Percentiles rank a stretch among this genome's conserved stretches.
These are phyloP conservation scores for Calocybe cyanea DNA, from an alignment of 768 basidiomycete species.

Conservation along the genomic window DNA sequence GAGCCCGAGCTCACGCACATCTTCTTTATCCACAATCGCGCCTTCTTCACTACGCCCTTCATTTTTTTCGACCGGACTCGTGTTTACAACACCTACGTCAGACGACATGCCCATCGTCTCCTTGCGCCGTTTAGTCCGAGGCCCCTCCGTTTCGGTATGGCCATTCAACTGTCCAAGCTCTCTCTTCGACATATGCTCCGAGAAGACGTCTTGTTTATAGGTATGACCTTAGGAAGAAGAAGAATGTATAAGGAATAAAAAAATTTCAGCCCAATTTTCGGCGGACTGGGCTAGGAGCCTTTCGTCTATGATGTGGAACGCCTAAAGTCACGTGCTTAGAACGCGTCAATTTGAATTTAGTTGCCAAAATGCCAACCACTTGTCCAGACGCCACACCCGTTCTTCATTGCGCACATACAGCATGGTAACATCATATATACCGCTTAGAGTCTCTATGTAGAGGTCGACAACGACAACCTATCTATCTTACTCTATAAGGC, in stretches of 20 bases:
- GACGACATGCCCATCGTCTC: constrained; percentile 32
- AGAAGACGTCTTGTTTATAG: neutral
- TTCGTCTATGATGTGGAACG: constrained; percentile 11
- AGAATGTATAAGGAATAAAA: neutral
- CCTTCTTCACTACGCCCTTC: constrained; percentile 16
- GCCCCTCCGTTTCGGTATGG: constrained; percentile 31
- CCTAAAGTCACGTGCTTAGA: constrained; percentile 15
- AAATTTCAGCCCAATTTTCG: constrained; percentile 10
- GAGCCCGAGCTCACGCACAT: constrained; percentile 63
- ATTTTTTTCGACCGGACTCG: constrained; percentile 26
- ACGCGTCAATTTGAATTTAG: constrained; percentile 7
- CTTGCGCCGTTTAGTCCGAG: constrained; percentile 42
- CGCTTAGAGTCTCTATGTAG: too few species aligned
- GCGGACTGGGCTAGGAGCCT: neutral
- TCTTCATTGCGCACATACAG: neutral
- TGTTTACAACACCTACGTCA: constrained; percentile 38
- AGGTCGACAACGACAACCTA: neutral
- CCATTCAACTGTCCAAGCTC: constrained; percentile 33
- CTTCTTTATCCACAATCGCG: constrained; percentile 26
- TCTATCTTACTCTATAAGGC: neutral
- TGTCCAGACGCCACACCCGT: neutral
- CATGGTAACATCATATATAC: neutral
- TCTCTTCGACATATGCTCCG: constrained; percentile 35
- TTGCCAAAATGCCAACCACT: neutral
- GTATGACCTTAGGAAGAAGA: constrained; percentile 7